Conservation (phyloP, 495 filamentous ascomycete species). For the Penicillium atrosanguineum region DNA sequence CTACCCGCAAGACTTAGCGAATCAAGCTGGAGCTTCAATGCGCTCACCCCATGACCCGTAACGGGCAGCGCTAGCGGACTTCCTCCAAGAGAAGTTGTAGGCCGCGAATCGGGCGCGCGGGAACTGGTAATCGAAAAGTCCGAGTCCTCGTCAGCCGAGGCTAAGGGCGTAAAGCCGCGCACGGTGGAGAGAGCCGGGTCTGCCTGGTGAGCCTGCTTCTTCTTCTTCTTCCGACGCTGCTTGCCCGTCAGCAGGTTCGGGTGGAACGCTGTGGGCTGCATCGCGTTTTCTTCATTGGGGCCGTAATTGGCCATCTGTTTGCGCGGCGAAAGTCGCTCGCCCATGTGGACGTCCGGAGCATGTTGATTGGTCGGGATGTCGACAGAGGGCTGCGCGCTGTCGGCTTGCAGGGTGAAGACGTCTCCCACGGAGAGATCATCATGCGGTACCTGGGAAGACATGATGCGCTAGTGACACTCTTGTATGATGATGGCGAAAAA, state of each 20-base stretch:
- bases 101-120: constrained; percentile 35
- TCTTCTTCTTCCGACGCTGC: constrained; percentile 48
- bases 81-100: constrained; percentile 23
- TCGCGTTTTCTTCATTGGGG: constrained; percentile 11
- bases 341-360: constrained; percentile 31
- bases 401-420: constrained; percentile 45
- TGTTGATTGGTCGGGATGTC: constrained; percentile 27
- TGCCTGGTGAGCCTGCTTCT: constrained; percentile 47
- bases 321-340: constrained; percentile 26
- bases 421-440: constrained; percentile 47
- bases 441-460: constrained; percentile 23
- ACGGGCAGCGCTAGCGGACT: constrained; percentile 61
- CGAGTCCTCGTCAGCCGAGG: constrained; percentile 81
- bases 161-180: constrained; percentile 82
- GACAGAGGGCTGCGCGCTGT: constrained; percentile 29
- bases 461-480: constrained; percentile 5
- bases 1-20: constrained; percentile 56
- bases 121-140: constrained; percentile 60
- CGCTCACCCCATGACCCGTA: constrained; percentile 69
- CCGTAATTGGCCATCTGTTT: constrained; percentile 17
- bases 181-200: constrained; percentile 69
- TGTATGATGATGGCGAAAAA: neutral
- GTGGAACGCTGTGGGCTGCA: constrained; percentile 24
- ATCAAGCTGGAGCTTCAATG: constrained; percentile 73
- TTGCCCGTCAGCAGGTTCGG: constrained; percentile 31